phyloP scores from a whole-genome alignment of 352 stramenopile genomes.

The Pythium myriotylum region DNA sequence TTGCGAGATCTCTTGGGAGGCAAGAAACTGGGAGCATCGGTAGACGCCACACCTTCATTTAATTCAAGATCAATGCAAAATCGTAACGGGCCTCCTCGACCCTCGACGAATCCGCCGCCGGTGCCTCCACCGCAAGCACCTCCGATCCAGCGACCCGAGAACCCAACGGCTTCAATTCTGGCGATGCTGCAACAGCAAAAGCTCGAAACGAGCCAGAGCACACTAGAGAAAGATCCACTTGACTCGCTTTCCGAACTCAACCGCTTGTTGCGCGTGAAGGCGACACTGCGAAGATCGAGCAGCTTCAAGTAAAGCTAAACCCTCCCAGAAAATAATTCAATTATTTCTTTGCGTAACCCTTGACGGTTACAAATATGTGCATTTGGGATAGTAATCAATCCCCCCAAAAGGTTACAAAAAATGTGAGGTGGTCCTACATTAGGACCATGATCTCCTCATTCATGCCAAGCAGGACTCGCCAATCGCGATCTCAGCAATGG shows the following conservation, averaged over 20 bases:
- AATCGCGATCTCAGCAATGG: constrained; percentile 12
- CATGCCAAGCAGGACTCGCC: background rate
- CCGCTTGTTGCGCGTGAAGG: constrained; percentile 57
- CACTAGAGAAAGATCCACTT: constrained; percentile 40
- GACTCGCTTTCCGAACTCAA: constrained; percentile 62
- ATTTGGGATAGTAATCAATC: too few species aligned
- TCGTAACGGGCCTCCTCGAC: constrained; percentile 1
- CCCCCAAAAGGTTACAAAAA: too few species aligned
- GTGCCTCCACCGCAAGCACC: too few species aligned
- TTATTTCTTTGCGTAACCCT: too few species aligned
- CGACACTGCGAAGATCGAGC: constrained; percentile 36
- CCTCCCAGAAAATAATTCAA: constrained; percentile 2
- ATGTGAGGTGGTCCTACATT: background rate
- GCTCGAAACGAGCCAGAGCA: constrained; percentile 16
- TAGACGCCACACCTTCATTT: background rate
- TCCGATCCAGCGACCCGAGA: background rate
- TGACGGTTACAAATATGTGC: too few species aligned
- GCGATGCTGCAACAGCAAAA: constrained; percentile 28
- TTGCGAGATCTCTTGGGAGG: constrained; percentile 46
- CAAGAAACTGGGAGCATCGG: constrained; percentile 23
- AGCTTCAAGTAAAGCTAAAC: constrained; percentile 23
- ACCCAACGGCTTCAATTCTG: constrained; percentile 26
- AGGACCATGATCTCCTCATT: constrained; percentile 3
- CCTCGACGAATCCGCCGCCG: constrained; percentile 16
- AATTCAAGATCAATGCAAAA: background rate